Evolutionary conservation across 1,139 yeast species (phyloP), one percentile per base, ranked within the genome.

Genomic region (Saccharomycopsis crataegensis): DNA sequence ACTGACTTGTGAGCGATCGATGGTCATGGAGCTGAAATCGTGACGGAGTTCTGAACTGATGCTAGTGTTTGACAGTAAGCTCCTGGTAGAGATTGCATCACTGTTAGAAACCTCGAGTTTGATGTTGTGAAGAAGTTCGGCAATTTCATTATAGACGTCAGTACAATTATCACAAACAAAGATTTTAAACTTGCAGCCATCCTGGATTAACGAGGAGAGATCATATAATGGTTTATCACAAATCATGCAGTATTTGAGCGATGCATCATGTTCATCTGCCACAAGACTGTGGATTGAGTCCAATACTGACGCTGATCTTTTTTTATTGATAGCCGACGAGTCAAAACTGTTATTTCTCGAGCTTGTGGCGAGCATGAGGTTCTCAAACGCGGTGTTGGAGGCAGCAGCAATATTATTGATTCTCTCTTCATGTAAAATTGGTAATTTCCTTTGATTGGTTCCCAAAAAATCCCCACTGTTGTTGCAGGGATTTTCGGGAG

Each of bases 211-310:
- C 5, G 83, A 73, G 56, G 85, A 79, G 47, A 83, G 68, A 57
- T 83, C 89, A 63, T 83, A 83, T 28, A 83, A 64, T 7, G 88
- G 86, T 55, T 75, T 78, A 48, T 82, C 86, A 64, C 90, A 83
- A 12, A 83, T 69, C 31, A 82, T 80, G 62, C 90, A 83, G 62
- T 78, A 73, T 59, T 78, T 79, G 53, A 82, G 64, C 34, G 68
- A 60, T 50, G 71, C 14, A 40, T 14, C 17, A 40, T 12, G 17
- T 12, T 40, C 4, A 22, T 14, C 17, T 2, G 9, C 72, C 9
- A 71, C 59, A 7, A 34, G 58, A 46, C 1, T 60, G 54, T 33
- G 53, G 54, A 49, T 58, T 38, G 62, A 62, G 6, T 42, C 54
- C 12, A 52, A 11, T 14, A 40, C 38, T 42, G 46, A 44, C 16